Evolutionary conservation across 2,329 filamentous ascomycete species (phyloP).

Genomic region (Ceratocystis lukuohia): DNA sequence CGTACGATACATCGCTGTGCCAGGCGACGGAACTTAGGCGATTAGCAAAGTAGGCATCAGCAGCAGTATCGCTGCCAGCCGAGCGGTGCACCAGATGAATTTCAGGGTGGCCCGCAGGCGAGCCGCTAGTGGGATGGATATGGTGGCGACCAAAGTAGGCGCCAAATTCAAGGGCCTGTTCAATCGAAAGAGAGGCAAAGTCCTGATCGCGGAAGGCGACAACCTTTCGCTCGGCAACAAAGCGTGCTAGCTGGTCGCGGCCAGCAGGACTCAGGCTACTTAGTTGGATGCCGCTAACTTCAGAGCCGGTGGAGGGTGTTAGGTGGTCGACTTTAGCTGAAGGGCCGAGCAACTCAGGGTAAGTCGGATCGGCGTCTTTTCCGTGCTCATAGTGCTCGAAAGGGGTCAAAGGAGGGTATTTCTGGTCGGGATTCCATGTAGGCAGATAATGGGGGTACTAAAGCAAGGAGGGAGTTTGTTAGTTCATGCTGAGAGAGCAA

Average conservation of each 20-base stretch:
- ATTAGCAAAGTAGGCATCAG: conserved; percentile 46
- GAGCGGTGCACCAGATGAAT: conserved; percentile 67
- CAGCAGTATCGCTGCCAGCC: conserved; percentile 36
- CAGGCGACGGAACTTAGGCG: conserved; percentile 66
- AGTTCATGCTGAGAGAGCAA: neutral
- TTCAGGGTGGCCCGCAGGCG: conserved; percentile 59
- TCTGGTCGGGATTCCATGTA: conserved; percentile 52
- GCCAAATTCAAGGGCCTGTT: conserved; percentile 54
- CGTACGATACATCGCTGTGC: conserved; percentile 83
- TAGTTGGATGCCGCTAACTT: conserved; percentile 58
- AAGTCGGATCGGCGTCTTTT: conserved; percentile 56
- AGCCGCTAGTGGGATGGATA: conserved; percentile 67
- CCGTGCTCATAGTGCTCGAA: conserved; percentile 66
- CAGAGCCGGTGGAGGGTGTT: conserved; percentile 61
- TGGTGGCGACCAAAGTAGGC: conserved; percentile 70
- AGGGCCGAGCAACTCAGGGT: conserved; percentile 51
- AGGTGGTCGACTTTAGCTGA: conserved; percentile 44
- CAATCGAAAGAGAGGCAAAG: conserved; percentile 55
- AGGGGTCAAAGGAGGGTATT: conserved; percentile 50
- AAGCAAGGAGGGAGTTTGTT: neutral
- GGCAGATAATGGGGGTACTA: conserved; percentile 61
- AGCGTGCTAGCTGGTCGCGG: conserved; percentile 63
- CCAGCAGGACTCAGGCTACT: conserved; percentile 52
- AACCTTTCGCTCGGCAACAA: conserved; percentile 64
- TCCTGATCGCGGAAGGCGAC: conserved; percentile 68